phyloP scores from a whole-genome alignment of 345 rosid species.

The Turnera subulata region DNA sequence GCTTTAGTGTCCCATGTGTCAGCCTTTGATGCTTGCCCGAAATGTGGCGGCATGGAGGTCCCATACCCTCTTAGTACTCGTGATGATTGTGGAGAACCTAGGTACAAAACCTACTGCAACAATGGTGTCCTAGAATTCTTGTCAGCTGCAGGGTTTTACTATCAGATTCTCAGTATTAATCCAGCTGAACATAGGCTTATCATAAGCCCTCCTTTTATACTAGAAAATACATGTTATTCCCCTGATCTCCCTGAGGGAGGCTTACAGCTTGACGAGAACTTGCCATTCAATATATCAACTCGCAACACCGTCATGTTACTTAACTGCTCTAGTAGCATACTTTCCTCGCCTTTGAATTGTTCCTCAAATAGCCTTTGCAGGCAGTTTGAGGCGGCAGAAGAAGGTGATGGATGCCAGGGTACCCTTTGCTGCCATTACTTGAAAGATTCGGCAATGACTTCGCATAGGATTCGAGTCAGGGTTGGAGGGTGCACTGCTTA shows the following conservation, averaged over 20 bases:
- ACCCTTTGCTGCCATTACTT: conserved; percentile 60
- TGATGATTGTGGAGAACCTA: conserved; percentile 46
- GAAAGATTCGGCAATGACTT: conserved; percentile 54
- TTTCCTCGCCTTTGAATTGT: conserved; percentile 48
- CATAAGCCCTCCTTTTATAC: conserved; percentile 39
- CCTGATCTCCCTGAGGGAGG: conserved; percentile 50
- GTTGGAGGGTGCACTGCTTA: conserved; percentile 56
- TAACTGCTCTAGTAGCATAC: conserved; percentile 43
- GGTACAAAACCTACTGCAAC: conserved; percentile 44
- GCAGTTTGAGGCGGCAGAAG: conserved; percentile 34
- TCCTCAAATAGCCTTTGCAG: conserved; percentile 47
- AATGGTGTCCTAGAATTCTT: conserved; percentile 32
- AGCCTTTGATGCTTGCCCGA: conserved; percentile 34
- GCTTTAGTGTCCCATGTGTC: conserved; percentile 26
- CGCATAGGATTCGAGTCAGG: conserved; percentile 51
- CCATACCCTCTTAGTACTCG: conserved; percentile 57
- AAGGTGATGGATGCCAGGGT: conserved; percentile 43
- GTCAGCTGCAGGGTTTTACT: conserved; percentile 35
- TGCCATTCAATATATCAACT: conserved; percentile 55
- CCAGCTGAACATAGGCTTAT: conserved; percentile 33
- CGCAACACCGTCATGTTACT: conserved; percentile 55
- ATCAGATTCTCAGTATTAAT: conserved; percentile 43
- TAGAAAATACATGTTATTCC: conserved; percentile 33
- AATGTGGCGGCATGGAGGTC: conserved; percentile 46
- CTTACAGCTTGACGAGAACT: conserved; percentile 36